Conservation (phyloP, 2,329 filamentous ascomycete genomes). For the Diaporthe helianthi region DNA sequence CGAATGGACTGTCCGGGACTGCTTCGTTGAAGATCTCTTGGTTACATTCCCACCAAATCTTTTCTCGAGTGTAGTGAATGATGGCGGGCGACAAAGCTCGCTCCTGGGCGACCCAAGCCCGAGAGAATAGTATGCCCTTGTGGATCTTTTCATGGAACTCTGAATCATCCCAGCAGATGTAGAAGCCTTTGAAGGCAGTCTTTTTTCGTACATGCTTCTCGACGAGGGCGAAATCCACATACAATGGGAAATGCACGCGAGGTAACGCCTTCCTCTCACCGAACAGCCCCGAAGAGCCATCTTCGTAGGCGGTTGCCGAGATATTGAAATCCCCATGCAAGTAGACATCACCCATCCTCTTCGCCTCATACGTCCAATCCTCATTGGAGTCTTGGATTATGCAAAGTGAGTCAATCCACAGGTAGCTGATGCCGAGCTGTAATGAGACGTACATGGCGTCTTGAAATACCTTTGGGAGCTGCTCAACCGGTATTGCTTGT, state of each 20-base stretch:
- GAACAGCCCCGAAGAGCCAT: neutral
- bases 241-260: neutral
- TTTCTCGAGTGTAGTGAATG: neutral
- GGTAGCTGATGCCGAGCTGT: neutral
- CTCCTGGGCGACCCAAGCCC: slow-evolving; percentile 9
- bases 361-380: neutral
- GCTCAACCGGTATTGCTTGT: neutral
- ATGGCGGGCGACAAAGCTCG: neutral
- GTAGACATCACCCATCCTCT: neutral
- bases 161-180: neutral
- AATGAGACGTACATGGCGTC: neutral
- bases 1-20: neutral
- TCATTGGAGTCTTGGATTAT: neutral
- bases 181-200: neutral
- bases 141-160: neutral
- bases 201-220: neutral
- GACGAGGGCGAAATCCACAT: neutral
- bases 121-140: neutral
- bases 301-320: neutral
- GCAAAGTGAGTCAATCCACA: slow-evolving; percentile 12
- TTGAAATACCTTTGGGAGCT: neutral
- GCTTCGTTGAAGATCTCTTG: neutral
- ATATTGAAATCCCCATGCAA: neutral
- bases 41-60: neutral
- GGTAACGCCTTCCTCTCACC: neutral